Conservation (phyloP, 228 moss, liverwort and hornwort species). For the Sphagnum fallax region DNA sequence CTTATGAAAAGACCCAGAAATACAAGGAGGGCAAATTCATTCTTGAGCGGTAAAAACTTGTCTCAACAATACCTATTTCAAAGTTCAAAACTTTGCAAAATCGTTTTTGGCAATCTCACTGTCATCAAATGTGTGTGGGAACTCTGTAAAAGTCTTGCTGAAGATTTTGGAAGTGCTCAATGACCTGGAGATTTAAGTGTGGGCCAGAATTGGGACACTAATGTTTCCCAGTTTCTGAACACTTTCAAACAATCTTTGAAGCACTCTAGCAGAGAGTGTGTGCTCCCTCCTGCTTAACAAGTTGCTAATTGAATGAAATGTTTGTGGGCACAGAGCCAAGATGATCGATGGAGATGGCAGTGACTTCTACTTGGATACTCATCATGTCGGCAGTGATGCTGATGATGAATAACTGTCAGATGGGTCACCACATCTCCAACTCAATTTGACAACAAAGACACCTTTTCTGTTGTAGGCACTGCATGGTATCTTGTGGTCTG, state of each 20-base stretch:
- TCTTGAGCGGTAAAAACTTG: conserved; percentile 57
- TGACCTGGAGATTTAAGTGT: no score
- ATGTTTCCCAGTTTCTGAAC: background rate
- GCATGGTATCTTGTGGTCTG: background rate
- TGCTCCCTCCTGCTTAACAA: background rate
- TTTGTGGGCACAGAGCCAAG: conserved; percentile 54
- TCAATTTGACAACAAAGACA: background rate
- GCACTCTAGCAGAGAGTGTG: background rate
- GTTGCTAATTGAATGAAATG: background rate
- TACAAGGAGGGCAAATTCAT: conserved; percentile 99
- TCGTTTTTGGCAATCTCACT: background rate
- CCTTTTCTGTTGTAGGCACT: background rate
- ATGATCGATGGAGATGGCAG: conserved; percentile 67
- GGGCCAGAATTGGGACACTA: background rate
- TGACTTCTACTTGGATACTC: conserved; percentile 67
- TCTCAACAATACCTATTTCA: no score
- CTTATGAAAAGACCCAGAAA: conserved; percentile 71
- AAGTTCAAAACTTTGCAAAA: conserved; percentile 10
- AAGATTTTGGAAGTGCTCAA: no score
- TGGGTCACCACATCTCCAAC: background rate
- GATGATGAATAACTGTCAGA: conserved; percentile 49
- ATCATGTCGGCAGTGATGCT: conserved; percentile 73
- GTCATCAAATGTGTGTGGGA: background rate
- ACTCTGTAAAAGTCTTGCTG: background rate
- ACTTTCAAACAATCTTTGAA: background rate